Percentiles rank a stretch among this genome's conserved stretches.
Evolutionary conservation across 2,329 filamentous ascomycete genomes (phyloP).

Genomic region (Fusarium tupiense): DNA sequence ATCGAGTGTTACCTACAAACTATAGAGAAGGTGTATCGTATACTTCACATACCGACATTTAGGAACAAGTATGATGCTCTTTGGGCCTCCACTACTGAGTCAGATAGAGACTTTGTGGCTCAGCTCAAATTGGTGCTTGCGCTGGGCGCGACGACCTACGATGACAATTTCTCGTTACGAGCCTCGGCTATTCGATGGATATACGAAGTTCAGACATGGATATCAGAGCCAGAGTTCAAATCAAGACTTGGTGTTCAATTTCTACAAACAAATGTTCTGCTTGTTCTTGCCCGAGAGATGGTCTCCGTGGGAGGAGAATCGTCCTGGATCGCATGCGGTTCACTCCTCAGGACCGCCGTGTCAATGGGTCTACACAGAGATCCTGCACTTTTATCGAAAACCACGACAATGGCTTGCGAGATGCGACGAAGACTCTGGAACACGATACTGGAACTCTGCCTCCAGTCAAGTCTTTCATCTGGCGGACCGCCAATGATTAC

Average conservation of each 20-base stretch:
- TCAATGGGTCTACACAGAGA: slow-evolving; percentile 63
- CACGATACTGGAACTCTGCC: slow-evolving; percentile 58
- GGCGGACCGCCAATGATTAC: slow-evolving; percentile 59
- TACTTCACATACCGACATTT: slow-evolving; percentile 64
- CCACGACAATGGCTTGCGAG: slow-evolving; percentile 52
- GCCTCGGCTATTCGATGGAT: slow-evolving; percentile 64
- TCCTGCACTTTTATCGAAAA: slow-evolving; percentile 51
- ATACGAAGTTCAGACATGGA: slow-evolving; percentile 65
- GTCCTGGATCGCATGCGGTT: slow-evolving; percentile 58
- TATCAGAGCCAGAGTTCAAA: slow-evolving; percentile 64
- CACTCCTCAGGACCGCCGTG: slow-evolving; percentile 56
- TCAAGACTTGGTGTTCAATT: slow-evolving; percentile 58
- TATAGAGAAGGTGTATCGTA: slow-evolving; percentile 57
- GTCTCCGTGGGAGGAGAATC: slow-evolving; percentile 55
- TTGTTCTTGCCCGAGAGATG: slow-evolving; percentile 55
- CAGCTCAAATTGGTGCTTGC: slow-evolving; percentile 68
- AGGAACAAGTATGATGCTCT: slow-evolving; percentile 58
- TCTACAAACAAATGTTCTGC: slow-evolving; percentile 59
- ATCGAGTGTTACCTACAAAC: slow-evolving; percentile 60
- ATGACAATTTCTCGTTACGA: slow-evolving; percentile 61
- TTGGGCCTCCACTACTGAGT: slow-evolving; percentile 51
- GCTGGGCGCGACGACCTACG: slow-evolving; percentile 62
- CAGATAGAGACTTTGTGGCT: slow-evolving; percentile 59
- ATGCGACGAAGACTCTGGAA: slow-evolving; percentile 63
- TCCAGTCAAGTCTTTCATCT: slow-evolving; percentile 57